These are phyloP conservation scores for Hypoxylon crocopeplum DNA, from an alignment of 495 filamentous ascomycete genomes.

Conservation along the genomic window DNA sequence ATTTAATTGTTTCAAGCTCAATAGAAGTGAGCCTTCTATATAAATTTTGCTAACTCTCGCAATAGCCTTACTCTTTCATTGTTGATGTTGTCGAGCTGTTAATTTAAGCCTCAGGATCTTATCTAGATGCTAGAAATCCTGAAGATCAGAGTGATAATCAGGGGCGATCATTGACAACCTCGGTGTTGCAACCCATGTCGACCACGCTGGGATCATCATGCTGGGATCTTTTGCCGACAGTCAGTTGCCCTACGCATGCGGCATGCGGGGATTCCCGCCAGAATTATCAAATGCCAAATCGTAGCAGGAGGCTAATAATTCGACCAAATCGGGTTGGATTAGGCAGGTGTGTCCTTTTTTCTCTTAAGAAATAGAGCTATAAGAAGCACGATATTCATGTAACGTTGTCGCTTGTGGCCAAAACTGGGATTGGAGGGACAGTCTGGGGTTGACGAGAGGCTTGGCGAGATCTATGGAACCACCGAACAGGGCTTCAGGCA, in stretches of 20 bases:
- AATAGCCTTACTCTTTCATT: background rate
- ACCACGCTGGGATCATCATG: constrained; percentile 22
- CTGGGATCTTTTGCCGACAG: background rate
- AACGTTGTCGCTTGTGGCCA: constrained; percentile 20
- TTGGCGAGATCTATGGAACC: constrained; percentile 18
- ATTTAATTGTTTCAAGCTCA: background rate
- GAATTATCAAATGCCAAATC: constrained; percentile 4
- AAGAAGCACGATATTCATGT: constrained; percentile 10
- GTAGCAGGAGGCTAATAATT: background rate
- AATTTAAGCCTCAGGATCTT: constrained; percentile 28
- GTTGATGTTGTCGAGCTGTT: constrained; percentile 3
- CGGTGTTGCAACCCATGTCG: constrained; percentile 17
- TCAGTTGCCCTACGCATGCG: constrained; percentile 13
- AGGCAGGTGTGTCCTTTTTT: constrained; percentile 18
- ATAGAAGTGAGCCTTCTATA: too few relatives aligned
- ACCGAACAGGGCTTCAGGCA: constrained; percentile 20
- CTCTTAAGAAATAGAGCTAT: constrained; percentile 3
- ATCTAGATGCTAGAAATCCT: constrained; percentile 11
- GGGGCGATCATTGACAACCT: constrained; percentile 26
- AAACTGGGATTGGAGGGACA: background rate
- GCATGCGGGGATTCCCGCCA: constrained; percentile 1
- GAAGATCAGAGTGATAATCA: constrained; percentile 15
- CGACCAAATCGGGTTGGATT: background rate
- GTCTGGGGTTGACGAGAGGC: constrained; percentile 16
- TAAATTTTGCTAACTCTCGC: too few relatives aligned